Conservation (phyloP, 169 alveolate species). For the Plasmodium vivax region DNA sequence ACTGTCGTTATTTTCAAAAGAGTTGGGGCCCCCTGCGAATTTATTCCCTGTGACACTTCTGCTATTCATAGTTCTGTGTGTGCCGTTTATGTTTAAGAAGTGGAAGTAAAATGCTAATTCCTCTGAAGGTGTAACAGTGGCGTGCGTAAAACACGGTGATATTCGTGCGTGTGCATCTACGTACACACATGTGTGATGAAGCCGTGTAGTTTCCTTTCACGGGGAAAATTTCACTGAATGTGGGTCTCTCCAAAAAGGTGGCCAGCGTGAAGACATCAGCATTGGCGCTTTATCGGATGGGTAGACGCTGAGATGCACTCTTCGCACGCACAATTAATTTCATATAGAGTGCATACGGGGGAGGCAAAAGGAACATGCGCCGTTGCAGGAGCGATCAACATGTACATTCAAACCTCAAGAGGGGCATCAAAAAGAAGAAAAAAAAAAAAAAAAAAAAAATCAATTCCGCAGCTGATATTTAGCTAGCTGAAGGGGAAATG, state of each 20-base stretch:
- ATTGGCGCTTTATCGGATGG: not conserved
- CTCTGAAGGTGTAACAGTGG: not conserved
- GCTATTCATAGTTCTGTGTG: not conserved
- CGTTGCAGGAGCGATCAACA: not conserved
- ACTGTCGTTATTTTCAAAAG: constrained; percentile 26
- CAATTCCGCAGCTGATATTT: not conserved
- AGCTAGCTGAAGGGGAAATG: not conserved
- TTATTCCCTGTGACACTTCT: not conserved
- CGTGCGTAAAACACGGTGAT: not conserved
- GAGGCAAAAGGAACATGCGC: not conserved
- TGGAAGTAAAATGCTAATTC: not conserved
- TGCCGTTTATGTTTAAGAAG: not conserved
- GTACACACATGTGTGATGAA: not conserved
- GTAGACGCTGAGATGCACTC: not conserved
- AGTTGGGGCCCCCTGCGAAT: not conserved
- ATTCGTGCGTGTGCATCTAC: not conserved
- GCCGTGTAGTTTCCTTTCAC: not conserved
- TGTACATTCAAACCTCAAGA: too few species aligned
- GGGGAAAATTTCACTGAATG: not conserved
- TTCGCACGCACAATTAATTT: not conserved
- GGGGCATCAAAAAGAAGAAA: not conserved
- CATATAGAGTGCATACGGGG: not conserved
- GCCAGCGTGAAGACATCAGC: not conserved
- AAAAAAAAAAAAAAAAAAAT: not conserved
- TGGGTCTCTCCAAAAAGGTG: not conserved